A percentile compares a stretch with the other conserved stretches of the same genome.
These are phyloP conservation scores for Cudoniella acicularis DNA, from an alignment of 495 filamentous ascomycete species.

Conservation along the genomic window DNA sequence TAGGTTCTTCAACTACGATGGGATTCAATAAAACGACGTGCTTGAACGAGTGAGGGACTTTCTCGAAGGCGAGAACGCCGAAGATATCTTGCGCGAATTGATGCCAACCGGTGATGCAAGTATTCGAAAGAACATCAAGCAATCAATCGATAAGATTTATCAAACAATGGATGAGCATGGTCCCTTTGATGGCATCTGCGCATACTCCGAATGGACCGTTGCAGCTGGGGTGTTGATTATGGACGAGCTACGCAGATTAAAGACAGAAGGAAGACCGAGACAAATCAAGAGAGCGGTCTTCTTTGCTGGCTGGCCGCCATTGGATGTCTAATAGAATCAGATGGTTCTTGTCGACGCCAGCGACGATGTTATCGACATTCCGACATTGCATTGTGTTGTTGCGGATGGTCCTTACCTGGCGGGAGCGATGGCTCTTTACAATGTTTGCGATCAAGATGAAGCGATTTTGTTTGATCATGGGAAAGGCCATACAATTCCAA, in stretches of 20 bases:
- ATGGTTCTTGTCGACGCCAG: conserved; percentile 42
- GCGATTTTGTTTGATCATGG: conserved; percentile 52
- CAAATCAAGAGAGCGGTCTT: conserved; percentile 52
- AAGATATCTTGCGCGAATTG: conserved; percentile 45
- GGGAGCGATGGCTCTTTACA: conserved; percentile 48
- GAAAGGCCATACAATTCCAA: conserved; percentile 47
- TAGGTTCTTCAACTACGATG: conserved; percentile 45
- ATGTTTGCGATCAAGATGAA: conserved; percentile 44
- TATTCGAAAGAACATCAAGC: conserved; percentile 26
- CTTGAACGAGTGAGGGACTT: conserved; percentile 47
- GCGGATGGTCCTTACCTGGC: conserved; percentile 49
- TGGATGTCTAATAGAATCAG: conserved; percentile 36
- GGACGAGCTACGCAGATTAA: conserved; percentile 38
- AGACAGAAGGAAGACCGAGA: conserved; percentile 33
- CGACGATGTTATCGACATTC: conserved; percentile 42
- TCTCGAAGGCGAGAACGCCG: conserved; percentile 41
- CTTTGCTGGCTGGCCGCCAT: conserved; percentile 49
- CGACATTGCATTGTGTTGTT: conserved; percentile 54
- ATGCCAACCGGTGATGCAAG: conserved; percentile 22
- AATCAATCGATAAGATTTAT: conserved; percentile 31
- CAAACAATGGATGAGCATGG: conserved; percentile 34
- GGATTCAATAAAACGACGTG: conserved; percentile 41
- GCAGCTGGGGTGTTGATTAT: conserved; percentile 45
- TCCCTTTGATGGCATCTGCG: conserved; percentile 45
- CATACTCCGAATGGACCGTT: conserved; percentile 52